A percentile compares a stretch with the other conserved stretches of the same genome.
Evolutionary conservation across 2,329 filamentous ascomycete genomes (phyloP).

Genomic region (Bretziella fagacearum): DNA sequence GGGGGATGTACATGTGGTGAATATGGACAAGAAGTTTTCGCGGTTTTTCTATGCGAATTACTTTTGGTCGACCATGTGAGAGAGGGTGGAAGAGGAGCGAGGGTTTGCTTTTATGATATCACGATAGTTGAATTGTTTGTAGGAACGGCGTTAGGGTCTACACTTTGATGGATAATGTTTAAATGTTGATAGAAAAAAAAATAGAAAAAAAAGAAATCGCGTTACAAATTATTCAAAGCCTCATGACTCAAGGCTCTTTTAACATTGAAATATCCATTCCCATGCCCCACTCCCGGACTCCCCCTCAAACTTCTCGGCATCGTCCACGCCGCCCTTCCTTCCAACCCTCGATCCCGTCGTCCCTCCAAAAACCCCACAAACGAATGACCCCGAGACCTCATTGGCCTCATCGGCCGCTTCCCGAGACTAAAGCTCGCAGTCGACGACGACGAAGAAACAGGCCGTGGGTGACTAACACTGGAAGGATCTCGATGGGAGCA

Average conservation of each 20-base stretch:
- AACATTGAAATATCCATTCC: conserved; percentile 9
- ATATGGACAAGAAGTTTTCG: conserved; percentile 84
- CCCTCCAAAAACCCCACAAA: conserved; percentile 14
- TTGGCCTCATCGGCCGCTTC: background rate
- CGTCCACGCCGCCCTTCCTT: conserved; percentile 4
- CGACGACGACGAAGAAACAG: background rate
- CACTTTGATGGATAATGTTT: background rate
- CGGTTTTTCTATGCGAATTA: conserved; percentile 88
- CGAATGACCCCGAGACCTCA: conserved; percentile 4
- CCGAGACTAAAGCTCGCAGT: background rate
- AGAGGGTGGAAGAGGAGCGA: background rate
- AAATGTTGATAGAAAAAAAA: conserved; percentile 1
- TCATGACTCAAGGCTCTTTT: conserved; percentile 7
- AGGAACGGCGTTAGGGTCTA: conserved; percentile 1
- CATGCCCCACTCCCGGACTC: background rate
- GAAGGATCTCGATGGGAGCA: background rate
- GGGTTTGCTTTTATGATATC: conserved; percentile 6
- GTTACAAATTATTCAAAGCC: conserved; percentile 3
- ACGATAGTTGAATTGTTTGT: conserved; percentile 4
- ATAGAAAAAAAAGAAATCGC: background rate
- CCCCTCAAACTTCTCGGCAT: conserved; percentile 1
- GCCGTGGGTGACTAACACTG: background rate
- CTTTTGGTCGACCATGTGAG: conserved; percentile 74
- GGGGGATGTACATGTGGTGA: conserved; percentile 87
- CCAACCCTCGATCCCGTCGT: conserved; percentile 10